Evolutionary conservation across 2,329 filamentous ascomycete genomes (phyloP).

Genomic region (Xylariaceae sp.): DNA sequence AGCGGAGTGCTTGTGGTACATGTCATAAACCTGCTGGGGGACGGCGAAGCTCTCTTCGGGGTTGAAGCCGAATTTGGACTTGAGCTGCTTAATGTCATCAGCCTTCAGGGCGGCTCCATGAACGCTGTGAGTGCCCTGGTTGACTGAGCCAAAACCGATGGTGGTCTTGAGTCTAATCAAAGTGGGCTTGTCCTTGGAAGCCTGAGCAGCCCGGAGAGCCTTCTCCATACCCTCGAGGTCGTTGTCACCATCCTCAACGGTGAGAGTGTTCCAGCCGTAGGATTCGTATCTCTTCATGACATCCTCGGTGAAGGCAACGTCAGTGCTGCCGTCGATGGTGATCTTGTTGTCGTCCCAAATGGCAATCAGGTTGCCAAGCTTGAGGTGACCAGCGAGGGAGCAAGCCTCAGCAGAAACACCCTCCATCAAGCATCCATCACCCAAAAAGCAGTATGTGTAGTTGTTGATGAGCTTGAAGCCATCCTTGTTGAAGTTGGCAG

Average conservation of each 20-base stretch:
- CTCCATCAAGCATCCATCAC: conserved; percentile 98
- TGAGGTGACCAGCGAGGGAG: conserved; percentile 88
- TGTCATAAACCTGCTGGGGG: conserved; percentile 88
- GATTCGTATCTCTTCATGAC: conserved; percentile 90
- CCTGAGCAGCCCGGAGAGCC: conserved; percentile 78
- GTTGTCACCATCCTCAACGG: conserved; percentile 80
- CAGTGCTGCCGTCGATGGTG: conserved; percentile 89
- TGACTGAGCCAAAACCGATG: conserved; percentile 91
- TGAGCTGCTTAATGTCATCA: conserved; percentile 89
- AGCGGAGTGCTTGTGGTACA: conserved; percentile 77
- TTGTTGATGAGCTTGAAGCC: conserved; percentile 88
- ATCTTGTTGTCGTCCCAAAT: conserved; percentile 99
- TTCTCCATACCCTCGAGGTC: conserved; percentile 84
- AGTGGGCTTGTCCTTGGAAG: conserved; percentile 91
- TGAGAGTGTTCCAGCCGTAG: conserved; percentile 90
- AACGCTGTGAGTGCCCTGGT: conserved; percentile 89
- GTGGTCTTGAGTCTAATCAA: conserved; percentile 96
- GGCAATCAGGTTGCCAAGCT: conserved; percentile 94
- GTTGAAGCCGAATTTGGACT: conserved; percentile 94
- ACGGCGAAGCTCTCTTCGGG: conserved; percentile 89
- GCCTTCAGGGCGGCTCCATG: conserved; percentile 95
- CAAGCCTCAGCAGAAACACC: conserved; percentile 91
- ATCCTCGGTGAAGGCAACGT: conserved; percentile 94
- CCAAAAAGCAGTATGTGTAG: conserved; percentile 95
- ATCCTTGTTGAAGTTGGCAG: conserved; percentile 92